Conservation (phyloP, 257 asterid species). For the Leptodermis oblonga region DNA sequence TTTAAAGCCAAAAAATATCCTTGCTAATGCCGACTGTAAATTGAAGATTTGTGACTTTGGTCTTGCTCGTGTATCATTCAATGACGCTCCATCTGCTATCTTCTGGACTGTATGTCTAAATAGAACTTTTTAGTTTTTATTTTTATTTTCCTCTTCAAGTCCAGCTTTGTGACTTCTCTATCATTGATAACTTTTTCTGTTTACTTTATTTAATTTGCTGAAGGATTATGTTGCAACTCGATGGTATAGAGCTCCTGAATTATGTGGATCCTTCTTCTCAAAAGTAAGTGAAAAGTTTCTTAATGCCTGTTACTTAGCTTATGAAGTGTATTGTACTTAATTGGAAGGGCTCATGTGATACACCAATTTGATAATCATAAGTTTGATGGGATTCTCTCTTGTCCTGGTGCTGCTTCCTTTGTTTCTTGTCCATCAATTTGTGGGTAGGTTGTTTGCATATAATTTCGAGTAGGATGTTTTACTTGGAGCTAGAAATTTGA, state of each 20-base stretch:
- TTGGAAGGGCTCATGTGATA: background rate
- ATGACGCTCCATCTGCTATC: slow-evolving; percentile 95
- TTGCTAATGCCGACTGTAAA: slow-evolving; percentile 95
- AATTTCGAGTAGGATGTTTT: background rate
- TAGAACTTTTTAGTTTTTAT: slow-evolving; percentile 5
- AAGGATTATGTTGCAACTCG: slow-evolving; percentile 98
- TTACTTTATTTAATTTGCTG: slow-evolving; percentile 15
- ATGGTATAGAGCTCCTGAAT: slow-evolving; percentile 98
- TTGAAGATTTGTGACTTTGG: slow-evolving; percentile 98
- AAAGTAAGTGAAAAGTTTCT: slow-evolving; percentile 54
- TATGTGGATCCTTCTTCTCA: slow-evolving; percentile 95
- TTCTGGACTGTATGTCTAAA: slow-evolving; percentile 77
- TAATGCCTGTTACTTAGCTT: background rate
- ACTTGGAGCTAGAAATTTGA: background rate
- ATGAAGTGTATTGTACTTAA: slow-evolving; percentile 4
- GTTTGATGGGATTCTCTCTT: background rate
- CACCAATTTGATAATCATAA: background rate
- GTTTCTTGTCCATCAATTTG: background rate
- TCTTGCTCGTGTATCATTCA: slow-evolving; percentile 92
- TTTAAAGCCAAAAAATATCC: slow-evolving; percentile 91
- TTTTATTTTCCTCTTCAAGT: background rate
- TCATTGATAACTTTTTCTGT: slow-evolving; percentile 17
- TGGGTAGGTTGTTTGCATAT: background rate
- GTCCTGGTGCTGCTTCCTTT: background rate
- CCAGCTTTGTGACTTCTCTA: background rate